These are phyloP conservation scores for Globisporangium barbulae DNA, from an alignment of 352 stramenopile species.

Conservation along the genomic window DNA sequence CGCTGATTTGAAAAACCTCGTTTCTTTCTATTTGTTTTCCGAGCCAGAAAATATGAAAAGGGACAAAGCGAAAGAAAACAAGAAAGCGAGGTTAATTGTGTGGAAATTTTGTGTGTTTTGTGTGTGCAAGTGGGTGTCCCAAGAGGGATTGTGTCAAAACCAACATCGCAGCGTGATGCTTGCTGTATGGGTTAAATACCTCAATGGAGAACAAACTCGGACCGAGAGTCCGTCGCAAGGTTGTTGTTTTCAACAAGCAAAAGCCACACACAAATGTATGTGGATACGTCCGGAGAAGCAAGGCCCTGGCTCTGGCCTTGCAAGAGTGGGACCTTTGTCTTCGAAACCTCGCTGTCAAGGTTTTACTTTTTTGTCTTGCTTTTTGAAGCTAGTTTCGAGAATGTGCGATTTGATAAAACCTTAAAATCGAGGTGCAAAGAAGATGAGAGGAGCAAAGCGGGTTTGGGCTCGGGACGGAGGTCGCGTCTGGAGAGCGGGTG, in stretches of 20 bases:
- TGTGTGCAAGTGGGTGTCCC: too few relatives aligned
- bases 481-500: slow-evolving; percentile 7
- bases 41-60: too few relatives aligned
- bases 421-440: neutral
- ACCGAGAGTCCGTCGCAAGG: neutral
- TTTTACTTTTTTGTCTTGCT: neutral
- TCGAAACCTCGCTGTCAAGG: slow-evolving; percentile 7
- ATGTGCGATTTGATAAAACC: slow-evolving; percentile 9
- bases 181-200: too few relatives aligned
- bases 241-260: neutral
- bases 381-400: neutral
- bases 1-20: neutral
- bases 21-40: neutral
- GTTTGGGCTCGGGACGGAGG: slow-evolving; percentile 8
- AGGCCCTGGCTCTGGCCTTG: slow-evolving; percentile 4
- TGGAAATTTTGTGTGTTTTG: too few relatives aligned
- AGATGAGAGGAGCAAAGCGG: slow-evolving; percentile 2
- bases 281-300: slow-evolving; percentile 18
- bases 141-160: too few relatives aligned
- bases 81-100: too few relatives aligned
- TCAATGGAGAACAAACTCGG: neutral
- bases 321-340: neutral
- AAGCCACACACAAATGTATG: neutral
- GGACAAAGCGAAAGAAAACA: too few relatives aligned
- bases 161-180: too few relatives aligned